Evolutionary conservation across 352 stramenopile genomes (phyloP).

Genomic region (Globisporangium paddicum): DNA sequence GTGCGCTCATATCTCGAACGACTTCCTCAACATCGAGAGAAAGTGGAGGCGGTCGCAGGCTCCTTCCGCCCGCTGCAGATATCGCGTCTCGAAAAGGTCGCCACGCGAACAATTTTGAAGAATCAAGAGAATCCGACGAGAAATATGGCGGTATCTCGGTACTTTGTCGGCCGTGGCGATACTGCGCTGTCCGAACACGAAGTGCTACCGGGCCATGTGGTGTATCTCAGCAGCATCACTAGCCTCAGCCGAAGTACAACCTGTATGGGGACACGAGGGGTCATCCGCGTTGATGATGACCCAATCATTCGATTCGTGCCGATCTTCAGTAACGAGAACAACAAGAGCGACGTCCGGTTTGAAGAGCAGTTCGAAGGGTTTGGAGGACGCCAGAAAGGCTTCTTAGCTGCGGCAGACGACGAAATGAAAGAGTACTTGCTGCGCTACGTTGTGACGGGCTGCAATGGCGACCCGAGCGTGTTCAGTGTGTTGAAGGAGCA

Average conservation of each 20-base stretch:
- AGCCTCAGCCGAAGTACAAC: constrained; percentile 57
- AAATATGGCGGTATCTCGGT: constrained; percentile 18
- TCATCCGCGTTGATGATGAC: constrained; percentile 66
- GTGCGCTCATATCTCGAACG: constrained; percentile 32
- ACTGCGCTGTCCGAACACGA: constrained; percentile 24
- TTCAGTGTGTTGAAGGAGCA: constrained; percentile 46
- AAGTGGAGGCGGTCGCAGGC: constrained; percentile 17
- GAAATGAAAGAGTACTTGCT: constrained; percentile 65
- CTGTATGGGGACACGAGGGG: constrained; percentile 43
- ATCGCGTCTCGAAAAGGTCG: constrained; percentile 41
- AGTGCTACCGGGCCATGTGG: constrained; percentile 30
- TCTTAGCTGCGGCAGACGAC: constrained; percentile 48
- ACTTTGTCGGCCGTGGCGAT: constrained; percentile 45
- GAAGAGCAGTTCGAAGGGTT: constrained; percentile 29
- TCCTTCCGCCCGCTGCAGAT: constrained; percentile 22
- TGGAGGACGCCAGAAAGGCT: constrained; percentile 27
- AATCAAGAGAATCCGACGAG: constrained; percentile 23
- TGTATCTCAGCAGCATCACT: constrained; percentile 37
- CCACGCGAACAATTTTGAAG: constrained; percentile 33
- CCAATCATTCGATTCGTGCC: constrained; percentile 79
- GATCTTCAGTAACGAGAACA: constrained; percentile 34
- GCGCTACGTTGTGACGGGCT: constrained; percentile 42
- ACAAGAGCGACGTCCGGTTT: constrained; percentile 18
- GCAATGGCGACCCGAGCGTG: constrained; percentile 27
- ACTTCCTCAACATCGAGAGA: constrained; percentile 23